Evolutionary conservation across 2,329 filamentous ascomycete genomes (phyloP), one percentile per base, ranked within the genome.

Genomic region (Graphiopsis chlorocephala): DNA sequence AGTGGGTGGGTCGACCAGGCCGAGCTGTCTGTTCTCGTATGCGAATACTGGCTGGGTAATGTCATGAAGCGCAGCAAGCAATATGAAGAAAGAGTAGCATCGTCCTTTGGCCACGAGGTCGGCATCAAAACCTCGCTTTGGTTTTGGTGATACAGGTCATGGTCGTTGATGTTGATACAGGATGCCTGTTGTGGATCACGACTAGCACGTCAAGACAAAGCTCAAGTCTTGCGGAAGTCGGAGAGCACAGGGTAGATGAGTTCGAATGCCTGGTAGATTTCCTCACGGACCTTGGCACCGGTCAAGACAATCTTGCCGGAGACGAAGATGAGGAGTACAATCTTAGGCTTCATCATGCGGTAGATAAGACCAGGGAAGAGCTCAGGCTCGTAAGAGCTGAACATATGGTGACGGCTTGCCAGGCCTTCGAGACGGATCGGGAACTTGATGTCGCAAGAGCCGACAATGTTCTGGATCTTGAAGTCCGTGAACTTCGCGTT

Each of bases 321-420:
- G 74, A 98, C 94, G 83, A 98, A 98, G 79, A 99, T 97, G 76
- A 98, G 84, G 28, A 98, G 88, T 62, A 98, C 94, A 58, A 98
- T 97, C 88, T 98, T 98, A 23, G 95, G 95, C 85, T 98, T 98
- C 85, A 98, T 97, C 95, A 99, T 99, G 78, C 95, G 93, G 82
- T 99, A 99, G 82, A 99, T 99, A 61, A 99, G 89, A 87, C 95
- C 95, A 75, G 95, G 95, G 86, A 98, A 99, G 78, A 99, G 80
- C 78, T 99, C 95, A 71, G 95, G 95, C 80, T 99, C 95, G 80
- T 99, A 99, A 65, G 93, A 97, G 81, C 92, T 96, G 88, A 98
- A 99, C 83, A 97, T 97, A 85, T 98, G 94, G 86, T 99, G 95
- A 81, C 93, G 92, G 72, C 90, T 95, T 17, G 95, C 95, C 77